Base-by-base conservation (phyloP, 192 early-diverging fungal genomes). In the Phycomyces nitens region DNA sequence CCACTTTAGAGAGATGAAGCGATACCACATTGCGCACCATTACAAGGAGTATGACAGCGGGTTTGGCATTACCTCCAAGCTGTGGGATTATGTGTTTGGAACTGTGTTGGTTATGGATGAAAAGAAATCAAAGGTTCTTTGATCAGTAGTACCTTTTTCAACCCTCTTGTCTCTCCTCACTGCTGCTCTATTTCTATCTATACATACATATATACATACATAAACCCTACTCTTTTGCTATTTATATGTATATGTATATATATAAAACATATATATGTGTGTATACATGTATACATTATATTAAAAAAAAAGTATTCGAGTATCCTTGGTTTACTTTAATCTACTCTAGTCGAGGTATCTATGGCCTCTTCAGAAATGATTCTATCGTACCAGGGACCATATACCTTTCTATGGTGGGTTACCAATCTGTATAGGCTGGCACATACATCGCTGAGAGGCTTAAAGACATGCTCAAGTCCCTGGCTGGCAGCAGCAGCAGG, bases 11-110 rank as follows among this genome's bases (percentile, higher is more conserved):
- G 85, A 90, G 59, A 89, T 98, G 82, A 98, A 98, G 69, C 82
- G 87, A 18, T 96, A 96, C 64, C 96, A 98, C 60, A 70, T 98
- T 53, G 91, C 91, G 53, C 96, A 98, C 71, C 96, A 98, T 72
- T 98, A 98, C 80, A 91, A 92, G 70, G 82, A 94, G 71, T 89
- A 83, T 58, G 86, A 92, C 63, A 74, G 81, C 7, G 92, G 92
- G 18, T 96, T 86, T 73, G 94, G 94, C 12, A 94, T 96, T 62
- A 94, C 94, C 23, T 89, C 86, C 68, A 92, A 92, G 69, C 65
- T 94, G 29, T 96, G 94, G 94, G 94, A 96, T 76, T 82, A 83
- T 64, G 82, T 92, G 1, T 92, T 92, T 74, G 80, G 85, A 21
- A 91, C 92, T 24, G 64, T 82, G 5, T 60, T 84, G 40, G 38